Evolutionary conservation across 768 basidiomycete genomes (phyloP), one percentile per base, ranked within the genome.

Genomic region (Sporobolomyces roseus): DNA sequence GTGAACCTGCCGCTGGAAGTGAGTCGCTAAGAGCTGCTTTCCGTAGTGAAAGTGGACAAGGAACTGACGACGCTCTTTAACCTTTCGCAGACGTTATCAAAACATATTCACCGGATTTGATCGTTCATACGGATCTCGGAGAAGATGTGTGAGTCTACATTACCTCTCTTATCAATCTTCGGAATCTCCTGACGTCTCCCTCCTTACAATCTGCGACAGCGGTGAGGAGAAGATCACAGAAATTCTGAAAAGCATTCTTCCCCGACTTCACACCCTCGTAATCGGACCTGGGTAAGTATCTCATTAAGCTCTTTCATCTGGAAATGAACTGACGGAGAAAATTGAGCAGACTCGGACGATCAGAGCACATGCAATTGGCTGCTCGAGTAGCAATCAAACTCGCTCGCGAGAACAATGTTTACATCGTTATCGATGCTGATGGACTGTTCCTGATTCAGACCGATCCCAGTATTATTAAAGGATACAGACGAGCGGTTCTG

Each of bases 61-160:
- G 38, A 41, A 41, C 38, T 41, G 17, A 41, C 38, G 10, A 41
- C 38, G 38, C 38, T 9, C 38, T 25, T 23, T 5, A 16, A 5
- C 32, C 2, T 5, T 23, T 7, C 30, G 3, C 54, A 32, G 83
- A 83, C 7, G 88, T 92, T 51, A 99, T 99, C 82, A 99, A 99
- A 80, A 88, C 90, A 0, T 99, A 97, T 78, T 93, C 91, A 5
- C 93, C 93, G 2, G 93, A 99, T 79, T 80, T 99, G 50, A 99
- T 99, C 76, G 96, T 99, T 0, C 94, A 99, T 76, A 93, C 91
- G 2, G 90, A 98, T 63, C 83, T 99, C 8, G 80, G 83, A 33
- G 84, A 88, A 77, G 84, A 86, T 56, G 79, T 81, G 86, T 89
- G 78, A 67, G 87, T 61, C 32, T 7, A 10, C 25, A 50, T 21